Percentiles rank a stretch among this genome's conserved stretches.
Conservation (phyloP, 2,329 filamentous ascomycete genomes). For the Gremmenia infestans region DNA sequence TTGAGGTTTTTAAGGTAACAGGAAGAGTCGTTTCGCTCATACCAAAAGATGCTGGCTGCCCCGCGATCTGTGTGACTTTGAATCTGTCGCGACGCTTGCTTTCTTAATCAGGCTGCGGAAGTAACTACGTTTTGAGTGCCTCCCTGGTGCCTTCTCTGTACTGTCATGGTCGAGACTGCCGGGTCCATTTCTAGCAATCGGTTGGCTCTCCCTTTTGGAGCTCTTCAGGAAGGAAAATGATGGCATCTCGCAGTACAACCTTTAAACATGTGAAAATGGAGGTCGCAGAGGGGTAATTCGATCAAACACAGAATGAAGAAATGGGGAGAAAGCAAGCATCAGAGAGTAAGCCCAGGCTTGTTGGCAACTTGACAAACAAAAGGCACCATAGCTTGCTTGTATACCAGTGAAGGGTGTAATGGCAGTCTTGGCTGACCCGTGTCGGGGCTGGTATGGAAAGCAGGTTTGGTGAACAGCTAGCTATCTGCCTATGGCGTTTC, state of each 20-base stretch:
- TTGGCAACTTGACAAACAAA: not conserved
- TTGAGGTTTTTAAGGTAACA: not conserved
- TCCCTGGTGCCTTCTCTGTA: conserved; percentile 26
- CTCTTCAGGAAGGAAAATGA: conserved; percentile 26
- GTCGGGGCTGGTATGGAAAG: not conserved
- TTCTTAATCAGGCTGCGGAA: conserved; percentile 30
- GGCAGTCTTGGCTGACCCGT: conserved; percentile 1
- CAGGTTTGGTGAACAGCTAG: not conserved
- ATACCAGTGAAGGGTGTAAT: not conserved
- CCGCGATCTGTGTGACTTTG: conserved; percentile 15
- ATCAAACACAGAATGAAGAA: conserved; percentile 1
- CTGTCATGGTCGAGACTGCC: conserved; percentile 12
- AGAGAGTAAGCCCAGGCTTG: not conserved
- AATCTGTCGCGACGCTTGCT: conserved; percentile 14
- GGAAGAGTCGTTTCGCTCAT: not conserved
- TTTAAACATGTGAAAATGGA: not conserved
- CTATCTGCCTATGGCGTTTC: not conserved
- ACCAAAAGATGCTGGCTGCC: conserved; percentile 15
- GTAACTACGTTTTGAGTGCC: conserved; percentile 31
- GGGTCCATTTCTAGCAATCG: conserved; percentile 9
- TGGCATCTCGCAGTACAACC: conserved; percentile 22
- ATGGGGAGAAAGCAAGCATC: not conserved
- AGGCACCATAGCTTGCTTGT: not conserved
- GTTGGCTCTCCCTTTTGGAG: conserved; percentile 17
- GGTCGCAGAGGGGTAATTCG: not conserved